These are phyloP conservation scores for Colletotrichum chrysophilum DNA, from an alignment of 2,329 filamentous ascomycete species.

Conservation along the genomic window DNA sequence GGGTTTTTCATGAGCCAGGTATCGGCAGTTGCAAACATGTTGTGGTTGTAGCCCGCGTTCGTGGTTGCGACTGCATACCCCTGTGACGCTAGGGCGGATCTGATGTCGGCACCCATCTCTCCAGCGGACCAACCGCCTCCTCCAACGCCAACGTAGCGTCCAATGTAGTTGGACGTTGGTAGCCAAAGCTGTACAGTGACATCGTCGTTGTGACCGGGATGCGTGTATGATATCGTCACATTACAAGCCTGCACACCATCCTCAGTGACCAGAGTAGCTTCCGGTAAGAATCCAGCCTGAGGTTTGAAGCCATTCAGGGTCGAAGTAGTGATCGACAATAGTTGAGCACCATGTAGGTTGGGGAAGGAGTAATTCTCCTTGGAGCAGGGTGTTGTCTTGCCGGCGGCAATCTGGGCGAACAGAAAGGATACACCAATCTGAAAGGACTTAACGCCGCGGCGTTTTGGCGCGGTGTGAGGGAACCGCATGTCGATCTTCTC, in stretches of 20 bases:
- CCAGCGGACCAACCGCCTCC: constrained; percentile 34
- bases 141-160: constrained; percentile 30
- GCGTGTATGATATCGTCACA: constrained; percentile 29
- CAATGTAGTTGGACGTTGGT: constrained; percentile 34
- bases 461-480: neutral
- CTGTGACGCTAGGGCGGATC: constrained; percentile 37
- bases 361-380: neutral
- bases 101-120: neutral
- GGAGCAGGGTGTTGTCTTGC: neutral
- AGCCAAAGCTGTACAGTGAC: constrained; percentile 29
- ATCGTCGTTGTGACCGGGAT: constrained; percentile 24
- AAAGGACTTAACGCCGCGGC: neutral
- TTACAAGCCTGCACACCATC: constrained; percentile 25
- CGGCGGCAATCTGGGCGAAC: neutral
- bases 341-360: neutral
- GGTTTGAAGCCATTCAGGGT: neutral
- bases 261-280: neutral
- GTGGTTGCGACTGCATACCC: constrained; percentile 27
- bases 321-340: neutral
- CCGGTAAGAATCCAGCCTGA: neutral
- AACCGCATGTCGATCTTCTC: neutral
- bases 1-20: constrained; percentile 21
- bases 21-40: neutral
- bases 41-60: constrained; percentile 24
- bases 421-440: neutral